Base-by-base conservation (phyloP, 495 filamentous ascomycete genomes). In the Neurospora sp. region DNA sequence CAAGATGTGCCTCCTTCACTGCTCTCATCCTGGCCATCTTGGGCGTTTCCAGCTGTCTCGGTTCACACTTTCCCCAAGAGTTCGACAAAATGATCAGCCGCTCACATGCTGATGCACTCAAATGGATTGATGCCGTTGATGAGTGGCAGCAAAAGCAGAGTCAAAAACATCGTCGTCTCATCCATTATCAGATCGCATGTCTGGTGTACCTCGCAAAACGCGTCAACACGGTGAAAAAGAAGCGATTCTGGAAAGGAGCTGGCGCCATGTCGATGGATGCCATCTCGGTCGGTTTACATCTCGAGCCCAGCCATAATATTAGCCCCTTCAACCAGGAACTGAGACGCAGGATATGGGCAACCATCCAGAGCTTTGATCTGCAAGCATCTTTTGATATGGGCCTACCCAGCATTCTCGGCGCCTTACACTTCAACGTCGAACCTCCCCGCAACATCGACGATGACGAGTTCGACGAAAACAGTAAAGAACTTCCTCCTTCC, bases 311-410 rank as follows among this genome's bases (percentile, higher is more conserved):
- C 69, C 75, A 77, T 72, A 79, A 78, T 42, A 79, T 81, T 39
- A 80, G 79, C 9, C 76, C 77, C n/a, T 90, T 89, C 76, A 87
- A 86, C 73, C 87, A 87, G 75, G 89, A 91, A 78, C 89, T 91
- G 88, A 85, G 89, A 39, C 79, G 89, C 69, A 81, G 89, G 31
- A 85, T 91, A n/a, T 91, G 89, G 89, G 84, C 83, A 0, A 89
- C 88, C 3, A 87, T 91, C 31, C 79, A 88, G 73, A 87, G 88
- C 77, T 84, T 88, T 59, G 87, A 89, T 69, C 79, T 90, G 10
- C 89, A 91, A 73, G 84, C 89, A 2, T 83, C 87, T 1, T 82
- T 90, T 61, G 88, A 89, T 68, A 83, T 87, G 37, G 89, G 89
- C 4, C 83, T 89, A 76, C 87, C 88, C 0, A 88, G 78, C 9